Base-by-base conservation (phyloP, 2,329 filamentous ascomycete species). In the Fusarium nygamai region DNA sequence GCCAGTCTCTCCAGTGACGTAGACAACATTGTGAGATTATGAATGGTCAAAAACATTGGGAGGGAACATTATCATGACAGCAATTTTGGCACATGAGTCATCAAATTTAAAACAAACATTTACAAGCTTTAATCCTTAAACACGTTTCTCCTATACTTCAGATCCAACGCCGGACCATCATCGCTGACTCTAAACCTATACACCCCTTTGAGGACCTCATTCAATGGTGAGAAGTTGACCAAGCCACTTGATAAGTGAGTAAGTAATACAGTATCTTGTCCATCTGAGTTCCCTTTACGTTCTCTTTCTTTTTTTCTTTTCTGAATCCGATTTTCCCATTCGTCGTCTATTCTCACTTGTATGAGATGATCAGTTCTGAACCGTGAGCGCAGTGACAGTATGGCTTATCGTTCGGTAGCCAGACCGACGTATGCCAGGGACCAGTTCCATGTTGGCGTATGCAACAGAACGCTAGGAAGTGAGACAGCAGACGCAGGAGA, bases 141-240 rank as follows among this genome's bases (percentile, higher is more conserved):
- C 58, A 72, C 63, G 22, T 53, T 63, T 57, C 63, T 59, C 62
- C 36, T 48, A 24, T 64, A 61, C 41, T 46, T 69, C 69, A 76
- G 78, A 84, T 84, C 84, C 83, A 82, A 84, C 79, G 82, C 81
- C 82, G 80, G 82, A 84, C 79, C 80, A 81, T 80, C 79, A 79
- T 80, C 75, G 75, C 78, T 80, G 71, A 78, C 75, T 86, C 83
- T 85, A 84, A 82, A 79, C 79, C 79, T 56, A 76, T 78, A 76
- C 75, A 74, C 54, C 33, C 61, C 63, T 71, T 73, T 67, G 71
- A 67, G 73, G 71, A 72, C 56, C 39, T 67, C 29, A 34, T 44
- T n/a, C 47, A 22, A 43, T 64, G 61, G 66, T 72, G 59, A 60
- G 34, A 73, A 76, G 67, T 74, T 41, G 51, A 38, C 27, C 20